Base-by-base conservation (phyloP, 1,284 basidiomycete genomes). In the Macrocystidia cucumis region DNA sequence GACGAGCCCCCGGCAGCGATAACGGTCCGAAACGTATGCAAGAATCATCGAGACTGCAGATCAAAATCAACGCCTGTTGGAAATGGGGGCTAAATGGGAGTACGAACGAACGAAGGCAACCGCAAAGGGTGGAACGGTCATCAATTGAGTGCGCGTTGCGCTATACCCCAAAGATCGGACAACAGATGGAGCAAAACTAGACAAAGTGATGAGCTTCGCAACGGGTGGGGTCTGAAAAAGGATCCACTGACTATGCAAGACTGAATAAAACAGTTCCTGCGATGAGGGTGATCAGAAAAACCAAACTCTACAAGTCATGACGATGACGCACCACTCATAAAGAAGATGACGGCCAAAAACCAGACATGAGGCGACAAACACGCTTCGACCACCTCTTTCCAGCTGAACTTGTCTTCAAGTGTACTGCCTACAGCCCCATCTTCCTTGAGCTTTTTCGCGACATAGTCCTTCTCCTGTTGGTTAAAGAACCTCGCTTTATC, bases 401-500 rank as follows among this genome's bases (percentile, higher is more conserved):
- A 63, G 40, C 54, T 59, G 44, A 60, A 60, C 1, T 20, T 14
- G 34, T 62, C 35, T 1, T 38, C 31, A 17, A 57, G 54, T 27
- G 55, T 41, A 12, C 40, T 46, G 3, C 47, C 45, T 2, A 49
- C 50, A 3, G 53, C 47, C 8, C 59, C 60, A 40, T 63, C 60
- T 41, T 57, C 55, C 34, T 48, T 50, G 29, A 63, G 52, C 34
- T 45, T 54, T 13, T 44, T 35, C 13, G 46, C 42, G 26, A 64
- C 51, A 32, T 60, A 63, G 5, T 48, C 43, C 39, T 50, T 58
- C 47, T 67, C 62, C 32, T 56, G 38, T n/a, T 49, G 42, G n/a
- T 43, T 63, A 20, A 78, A 57, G 58, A 74, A 67, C 30, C 54
- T 55, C 27, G 65, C 65, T 1, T 60, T 57, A 37, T 56, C 53